Conservation (phyloP, 2,329 filamentous ascomycete genomes). For the Penicillium sp. region DNA sequence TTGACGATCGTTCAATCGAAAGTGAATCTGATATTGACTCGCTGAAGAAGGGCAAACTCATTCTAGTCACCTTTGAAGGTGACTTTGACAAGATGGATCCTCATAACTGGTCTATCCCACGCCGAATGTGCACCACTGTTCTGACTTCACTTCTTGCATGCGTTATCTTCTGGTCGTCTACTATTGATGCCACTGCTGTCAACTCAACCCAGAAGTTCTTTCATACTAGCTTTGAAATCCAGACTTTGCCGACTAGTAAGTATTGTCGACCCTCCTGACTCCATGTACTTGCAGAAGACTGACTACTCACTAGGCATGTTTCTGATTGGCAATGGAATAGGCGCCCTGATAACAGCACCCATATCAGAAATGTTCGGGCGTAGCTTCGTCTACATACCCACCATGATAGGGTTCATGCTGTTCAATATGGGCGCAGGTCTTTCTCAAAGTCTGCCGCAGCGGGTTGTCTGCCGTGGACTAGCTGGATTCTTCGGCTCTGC, state of each 20-base stretch:
- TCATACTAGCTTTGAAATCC: conserved; percentile 15
- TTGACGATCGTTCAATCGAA: not conserved
- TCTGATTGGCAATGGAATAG: conserved; percentile 49
- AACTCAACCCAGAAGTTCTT: conserved; percentile 33
- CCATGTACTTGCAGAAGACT: not conserved
- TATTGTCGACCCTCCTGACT: conserved; percentile 37
- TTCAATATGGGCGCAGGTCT: conserved; percentile 52
- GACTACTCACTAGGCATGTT: conserved; percentile 35
- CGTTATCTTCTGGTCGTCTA: conserved; percentile 50
- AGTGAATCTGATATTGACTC: conserved; percentile 10
- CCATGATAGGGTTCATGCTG: conserved; percentile 44
- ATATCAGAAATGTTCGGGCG: conserved; percentile 50
- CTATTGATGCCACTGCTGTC: conserved; percentile 52
- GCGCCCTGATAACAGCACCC: conserved; percentile 49
- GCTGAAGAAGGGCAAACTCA: conserved; percentile 36
- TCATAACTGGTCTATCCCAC: conserved; percentile 43
- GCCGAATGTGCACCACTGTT: conserved; percentile 33
- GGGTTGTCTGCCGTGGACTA: conserved; percentile 51
- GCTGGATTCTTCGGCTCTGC: conserved; percentile 50
- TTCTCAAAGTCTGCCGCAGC: conserved; percentile 48
- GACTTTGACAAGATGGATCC: conserved; percentile 47
- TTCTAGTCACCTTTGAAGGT: conserved; percentile 43
- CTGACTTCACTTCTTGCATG: conserved; percentile 38
- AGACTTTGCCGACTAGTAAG: conserved; percentile 47
- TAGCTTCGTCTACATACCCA: conserved; percentile 53